Base-by-base conservation (phyloP, 345 rosid species). In the Raphanus sativus region DNA sequence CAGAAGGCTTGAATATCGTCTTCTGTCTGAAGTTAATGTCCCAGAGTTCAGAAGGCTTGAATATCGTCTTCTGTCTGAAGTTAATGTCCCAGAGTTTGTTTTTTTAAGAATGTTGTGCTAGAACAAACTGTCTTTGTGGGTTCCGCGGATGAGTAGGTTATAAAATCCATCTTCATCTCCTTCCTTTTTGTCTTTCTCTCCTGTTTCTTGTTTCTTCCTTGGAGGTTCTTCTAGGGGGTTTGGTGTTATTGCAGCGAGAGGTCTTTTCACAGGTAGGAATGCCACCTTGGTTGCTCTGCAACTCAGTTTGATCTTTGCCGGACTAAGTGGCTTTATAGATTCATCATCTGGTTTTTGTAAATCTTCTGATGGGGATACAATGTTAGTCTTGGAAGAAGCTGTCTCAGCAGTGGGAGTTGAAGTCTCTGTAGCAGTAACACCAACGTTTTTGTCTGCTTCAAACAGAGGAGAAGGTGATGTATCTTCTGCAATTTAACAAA, bases 211-310 rank as follows among this genome's bases (percentile, higher is more conserved):
- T 58, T 73, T 81, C 77, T 72, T 82, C 1, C 45, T 28, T 54
- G 65, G 78, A 33, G 72, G 59, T 65, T 80, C 86, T 15, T 70
- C 85, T 15, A 13, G 75, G 52, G 67, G 9, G 58, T 72, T 69
- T 48, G 78, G 36, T n/a, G 68, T 30, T 54, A 68, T 32, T 40
- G 84, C 83, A 24, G 81, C 69, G 6, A 71, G 81, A 56, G 84
- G 86, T 79, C 84, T 83, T 80, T 87, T 89, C 29, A 89, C 79
- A 0, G 89, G 83, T 67, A 90, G 82, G 75, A 88, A 92, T n/a
- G 97, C 94, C 72, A 90, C 94, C 67, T 83, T 80, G 62, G 67
- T 83, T 2, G 79, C 73, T 75, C 54, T 73, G 34, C 6, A 83
- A 45, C 67, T 67, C 45, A 24, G 60, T 73, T 28, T 75, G 77